Base-by-base conservation (phyloP, 768 basidiomycete species). In the Russula sp. region DNA sequence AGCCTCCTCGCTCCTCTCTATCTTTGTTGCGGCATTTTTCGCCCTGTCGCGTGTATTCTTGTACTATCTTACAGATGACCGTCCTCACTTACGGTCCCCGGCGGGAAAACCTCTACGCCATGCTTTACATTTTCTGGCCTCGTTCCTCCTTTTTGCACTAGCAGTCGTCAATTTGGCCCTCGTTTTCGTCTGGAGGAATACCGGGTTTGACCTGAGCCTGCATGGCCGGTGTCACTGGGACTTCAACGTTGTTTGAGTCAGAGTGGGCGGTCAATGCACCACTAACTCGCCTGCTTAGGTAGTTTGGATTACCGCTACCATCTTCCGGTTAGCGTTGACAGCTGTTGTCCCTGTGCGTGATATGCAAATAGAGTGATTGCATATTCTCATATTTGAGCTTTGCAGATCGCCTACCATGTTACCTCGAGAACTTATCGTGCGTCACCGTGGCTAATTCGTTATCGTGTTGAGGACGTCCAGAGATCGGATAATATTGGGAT, bases 171-270 rank as follows among this genome's bases (percentile, higher is more conserved):
- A 87, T 68, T 64, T 88, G 45, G 78, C 75, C 8, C 71, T 89
- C 22, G 75, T 85, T 47, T 77, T 79, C 47, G 55, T 79, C 9
- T 87, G 86, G 86, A 78, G 76, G 66, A 76, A 22, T 70, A 77
- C 11, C 55, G 75, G 1, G 71, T 77, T 70, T 34, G 76, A 76
- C 57, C 63, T 81, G 49, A 73, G 75, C 58, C 68, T 76, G 42
- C 71, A 69, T 27, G 71, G 71, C 49, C 78, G 83, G n/a, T 90
- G 89, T 63, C 72, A 74, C 50, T 77, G 87, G 74, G 84, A 88
- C 65, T 74, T 89, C 48, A 88, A 89, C 69, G 76, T 84, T 47
- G 74, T 85, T 10, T 90, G 88, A 89, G 79, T 82, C 5, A 75
- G 77, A 13, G 68, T 69, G 0, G 73, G 71, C 63, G 52, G 68